A percentile compares a stretch with the other conserved stretches of the same genome.
These are phyloP conservation scores for Trichoderma guizhouense DNA, from an alignment of 2,329 filamentous ascomycete species.

Conservation along the genomic window DNA sequence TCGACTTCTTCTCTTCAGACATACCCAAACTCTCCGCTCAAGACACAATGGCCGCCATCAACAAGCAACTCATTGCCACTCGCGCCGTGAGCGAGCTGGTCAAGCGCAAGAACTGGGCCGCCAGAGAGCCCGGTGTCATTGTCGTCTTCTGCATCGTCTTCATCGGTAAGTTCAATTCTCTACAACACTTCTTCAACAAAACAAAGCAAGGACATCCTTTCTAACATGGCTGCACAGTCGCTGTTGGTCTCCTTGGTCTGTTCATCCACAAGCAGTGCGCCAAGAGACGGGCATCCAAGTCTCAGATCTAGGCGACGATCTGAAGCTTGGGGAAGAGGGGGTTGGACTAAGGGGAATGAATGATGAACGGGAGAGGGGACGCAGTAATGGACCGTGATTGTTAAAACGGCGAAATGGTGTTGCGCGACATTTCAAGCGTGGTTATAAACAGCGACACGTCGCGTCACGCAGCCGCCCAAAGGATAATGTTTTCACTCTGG, in stretches of 20 bases:
- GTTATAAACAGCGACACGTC: constrained; percentile 16
- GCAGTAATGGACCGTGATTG: constrained; percentile 20
- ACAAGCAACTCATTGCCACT: constrained; percentile 32
- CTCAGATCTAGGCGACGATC: constrained; percentile 23
- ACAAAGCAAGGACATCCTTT: neutral
- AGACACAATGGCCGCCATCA: constrained; percentile 42
- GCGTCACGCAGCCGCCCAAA: constrained; percentile 4
- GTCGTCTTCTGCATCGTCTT: constrained; percentile 44
- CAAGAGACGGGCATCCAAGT: constrained; percentile 35
- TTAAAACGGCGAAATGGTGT: constrained; percentile 20
- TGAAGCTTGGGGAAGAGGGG: constrained; percentile 10
- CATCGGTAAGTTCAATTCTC: constrained; percentile 31
- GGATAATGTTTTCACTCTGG: constrained; percentile 5
- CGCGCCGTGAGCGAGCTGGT: constrained; percentile 38
- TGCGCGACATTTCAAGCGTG: constrained; percentile 18
- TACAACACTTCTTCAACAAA: neutral
- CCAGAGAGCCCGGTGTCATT: constrained; percentile 39
- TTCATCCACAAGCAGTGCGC: constrained; percentile 32
- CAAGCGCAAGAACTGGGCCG: constrained; percentile 44
- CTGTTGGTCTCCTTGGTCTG: constrained; percentile 30
- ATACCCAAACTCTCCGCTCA: constrained; percentile 18
- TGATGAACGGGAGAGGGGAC: constrained; percentile 13
- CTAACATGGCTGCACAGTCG: constrained; percentile 30
- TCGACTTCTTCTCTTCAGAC: neutral
- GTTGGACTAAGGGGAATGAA: neutral